Evolutionary conservation across 2,329 filamentous ascomycete species (phyloP).

Genomic region (Colletotrichum eremochloae): DNA sequence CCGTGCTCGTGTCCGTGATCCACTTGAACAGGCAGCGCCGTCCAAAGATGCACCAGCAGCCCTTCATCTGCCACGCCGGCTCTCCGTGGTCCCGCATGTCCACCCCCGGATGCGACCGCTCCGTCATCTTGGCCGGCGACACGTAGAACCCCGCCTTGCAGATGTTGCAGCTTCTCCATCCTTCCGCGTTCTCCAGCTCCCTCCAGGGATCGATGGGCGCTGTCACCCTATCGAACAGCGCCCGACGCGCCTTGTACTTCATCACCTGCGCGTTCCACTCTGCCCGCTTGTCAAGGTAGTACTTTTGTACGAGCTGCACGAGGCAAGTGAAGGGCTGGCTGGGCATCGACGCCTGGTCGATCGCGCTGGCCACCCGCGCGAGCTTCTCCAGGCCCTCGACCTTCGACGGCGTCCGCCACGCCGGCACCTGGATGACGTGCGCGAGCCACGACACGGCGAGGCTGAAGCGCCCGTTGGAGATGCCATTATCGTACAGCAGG

Average conservation of each 20-base stretch:
- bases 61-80: conserved; percentile 24
- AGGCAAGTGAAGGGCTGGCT: conserved; percentile 1
- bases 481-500: conserved; percentile 29
- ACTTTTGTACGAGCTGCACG: conserved; percentile 8
- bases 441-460: conserved; percentile 14
- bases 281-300: conserved; percentile 19
- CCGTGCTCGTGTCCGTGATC: conserved; percentile 7
- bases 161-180: not conserved
- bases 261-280: conserved; percentile 22
- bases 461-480: conserved; percentile 24
- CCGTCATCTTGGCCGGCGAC: not conserved
- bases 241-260: conserved; percentile 22
- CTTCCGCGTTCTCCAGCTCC: not conserved
- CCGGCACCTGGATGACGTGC: conserved; percentile 19
- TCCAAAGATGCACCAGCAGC: conserved; percentile 28
- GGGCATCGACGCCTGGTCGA: not conserved
- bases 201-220: not conserved
- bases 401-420: conserved; percentile 10
- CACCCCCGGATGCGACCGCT: not conserved
- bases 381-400: conserved; percentile 18
- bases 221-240: conserved; percentile 11
- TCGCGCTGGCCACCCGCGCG: not conserved
- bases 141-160: conserved; percentile 22
- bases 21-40: conserved; percentile 30
- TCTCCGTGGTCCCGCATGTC: conserved; percentile 18